Evolutionary conservation across 106 monocot species (phyloP).

Genomic region (Acorus gramineus): DNA sequence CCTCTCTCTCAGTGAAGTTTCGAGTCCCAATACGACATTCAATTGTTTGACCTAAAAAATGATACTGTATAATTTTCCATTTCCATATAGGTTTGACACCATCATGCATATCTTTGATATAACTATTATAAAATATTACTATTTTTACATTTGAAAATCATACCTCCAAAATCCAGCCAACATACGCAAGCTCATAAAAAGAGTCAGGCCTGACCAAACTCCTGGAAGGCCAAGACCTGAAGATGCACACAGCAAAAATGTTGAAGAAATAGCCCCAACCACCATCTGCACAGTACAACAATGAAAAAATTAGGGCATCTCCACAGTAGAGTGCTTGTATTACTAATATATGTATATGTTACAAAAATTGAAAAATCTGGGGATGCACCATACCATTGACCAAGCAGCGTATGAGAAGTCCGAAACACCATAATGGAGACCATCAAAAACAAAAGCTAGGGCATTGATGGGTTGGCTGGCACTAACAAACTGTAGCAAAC

Average conservation of each 20-base stretch:
- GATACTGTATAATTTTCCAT: too few species aligned
- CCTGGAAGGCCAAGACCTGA: constrained; percentile 67
- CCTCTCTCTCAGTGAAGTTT: too few species aligned
- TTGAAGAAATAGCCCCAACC: constrained; percentile 64
- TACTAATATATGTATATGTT: neutral
- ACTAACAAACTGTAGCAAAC: constrained; percentile 77
- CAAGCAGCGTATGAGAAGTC: constrained; percentile 85
- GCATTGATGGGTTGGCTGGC: constrained; percentile 92
- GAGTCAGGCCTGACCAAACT: constrained; percentile 88
- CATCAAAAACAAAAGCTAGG: constrained; percentile 93
- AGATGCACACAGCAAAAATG: constrained; percentile 66
- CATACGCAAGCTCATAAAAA: constrained; percentile 81
- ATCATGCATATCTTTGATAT: too few species aligned
- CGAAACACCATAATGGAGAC: constrained; percentile 96
- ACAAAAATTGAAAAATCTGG: neutral
- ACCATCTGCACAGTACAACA: constrained; percentile 34
- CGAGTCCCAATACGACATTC: too few species aligned
- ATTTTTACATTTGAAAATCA: too few species aligned
- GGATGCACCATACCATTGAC: constrained; percentile 55
- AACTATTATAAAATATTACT: too few species aligned
- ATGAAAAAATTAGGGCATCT: too few species aligned
- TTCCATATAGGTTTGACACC: too few species aligned
- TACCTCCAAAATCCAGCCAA: constrained; percentile 76
- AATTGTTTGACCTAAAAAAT: too few species aligned
- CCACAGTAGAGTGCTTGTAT: too few species aligned